A percentile compares a stretch with the other conserved stretches of the same genome.
These are phyloP conservation scores for Boletus insuetus DNA, from an alignment of 768 basidiomycete species.

Conservation along the genomic window DNA sequence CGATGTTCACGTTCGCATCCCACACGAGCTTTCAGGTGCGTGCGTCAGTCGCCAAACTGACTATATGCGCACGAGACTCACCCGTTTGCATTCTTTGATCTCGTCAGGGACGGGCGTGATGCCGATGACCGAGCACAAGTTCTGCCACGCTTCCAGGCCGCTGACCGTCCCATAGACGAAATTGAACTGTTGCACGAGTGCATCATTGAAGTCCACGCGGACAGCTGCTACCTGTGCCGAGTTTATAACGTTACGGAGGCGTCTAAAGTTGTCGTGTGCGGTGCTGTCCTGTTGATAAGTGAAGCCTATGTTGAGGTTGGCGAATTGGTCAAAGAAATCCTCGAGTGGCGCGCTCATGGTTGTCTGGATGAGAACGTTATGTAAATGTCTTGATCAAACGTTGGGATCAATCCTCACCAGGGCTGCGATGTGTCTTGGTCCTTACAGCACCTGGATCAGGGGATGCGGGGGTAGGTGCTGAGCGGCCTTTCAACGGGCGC, in stretches of 20 bases:
- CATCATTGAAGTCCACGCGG: slow-evolving; percentile 12
- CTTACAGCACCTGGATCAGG: background rate
- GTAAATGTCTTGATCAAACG: background rate
- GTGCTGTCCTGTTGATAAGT: slow-evolving; percentile 9
- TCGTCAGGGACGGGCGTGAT: slow-evolving; percentile 20
- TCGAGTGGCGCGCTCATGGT: slow-evolving; percentile 19
- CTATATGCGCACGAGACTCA: slow-evolving; percentile 2
- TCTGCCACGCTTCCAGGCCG: slow-evolving; percentile 23
- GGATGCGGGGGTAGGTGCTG: background rate
- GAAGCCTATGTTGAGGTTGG: slow-evolving; percentile 9
- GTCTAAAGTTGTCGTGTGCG: slow-evolving; percentile 21
- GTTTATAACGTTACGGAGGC: background rate
- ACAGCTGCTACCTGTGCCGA: background rate
- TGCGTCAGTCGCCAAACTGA: background rate
- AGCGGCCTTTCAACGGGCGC: background rate
- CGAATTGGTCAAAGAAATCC: slow-evolving; percentile 23
- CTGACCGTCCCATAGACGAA: slow-evolving; percentile 17
- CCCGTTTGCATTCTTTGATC: slow-evolving; percentile 16
- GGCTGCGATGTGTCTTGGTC: background rate
- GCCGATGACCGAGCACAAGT: slow-evolving; percentile 20
- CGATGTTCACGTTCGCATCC: slow-evolving; percentile 33
- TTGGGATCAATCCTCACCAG: background rate
- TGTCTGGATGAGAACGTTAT: slow-evolving; percentile 1
- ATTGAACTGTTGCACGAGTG: slow-evolving; percentile 27
- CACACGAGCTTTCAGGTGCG: slow-evolving; percentile 17